Evolutionary conservation across 108 stramenopile species (phyloP).

Genomic region (Aurantiochytrium sp.): DNA sequence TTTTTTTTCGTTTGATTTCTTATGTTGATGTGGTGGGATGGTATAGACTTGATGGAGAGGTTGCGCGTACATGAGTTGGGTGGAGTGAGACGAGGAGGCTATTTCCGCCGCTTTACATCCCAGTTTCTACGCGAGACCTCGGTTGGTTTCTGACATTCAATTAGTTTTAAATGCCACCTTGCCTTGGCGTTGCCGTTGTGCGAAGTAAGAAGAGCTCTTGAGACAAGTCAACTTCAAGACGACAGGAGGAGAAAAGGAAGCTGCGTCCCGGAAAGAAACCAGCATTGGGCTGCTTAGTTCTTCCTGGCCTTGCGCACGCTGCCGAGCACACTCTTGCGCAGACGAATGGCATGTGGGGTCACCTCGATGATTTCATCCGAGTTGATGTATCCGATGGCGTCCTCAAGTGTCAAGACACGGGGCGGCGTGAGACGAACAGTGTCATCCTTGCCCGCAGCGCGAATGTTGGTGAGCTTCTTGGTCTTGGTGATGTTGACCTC

Average conservation of each 20-base stretch:
- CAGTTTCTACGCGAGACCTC: too few species aligned
- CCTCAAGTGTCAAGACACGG: conserved; percentile 82
- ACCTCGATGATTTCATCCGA: conserved; percentile 92
- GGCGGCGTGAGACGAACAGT: conserved; percentile 77
- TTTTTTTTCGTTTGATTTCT: too few species aligned
- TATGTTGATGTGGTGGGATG: too few species aligned
- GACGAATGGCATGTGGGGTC: conserved; percentile 75
- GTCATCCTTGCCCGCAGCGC: conserved; percentile 87
- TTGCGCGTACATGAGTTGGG: too few species aligned
- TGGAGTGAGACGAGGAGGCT: too few species aligned
- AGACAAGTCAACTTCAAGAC: background rate
- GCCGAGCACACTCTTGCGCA: conserved; percentile 64
- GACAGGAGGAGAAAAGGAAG: background rate
- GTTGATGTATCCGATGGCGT: conserved; percentile 89
- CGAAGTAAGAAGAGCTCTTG: too few species aligned
- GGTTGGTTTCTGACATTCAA: too few species aligned
- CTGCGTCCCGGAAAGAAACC: background rate
- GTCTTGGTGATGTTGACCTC: conserved; percentile 93
- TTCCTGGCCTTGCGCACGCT: background rate
- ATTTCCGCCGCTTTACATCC: too few species aligned
- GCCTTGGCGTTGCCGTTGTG: too few species aligned
- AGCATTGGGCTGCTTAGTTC: background rate
- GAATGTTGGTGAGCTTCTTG: conserved; percentile 93
- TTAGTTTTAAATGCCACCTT: too few species aligned
- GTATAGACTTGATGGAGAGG: too few species aligned